phyloP scores from a whole-genome alignment of 345 rosid genomes.

The Kernera saxatilis region DNA sequence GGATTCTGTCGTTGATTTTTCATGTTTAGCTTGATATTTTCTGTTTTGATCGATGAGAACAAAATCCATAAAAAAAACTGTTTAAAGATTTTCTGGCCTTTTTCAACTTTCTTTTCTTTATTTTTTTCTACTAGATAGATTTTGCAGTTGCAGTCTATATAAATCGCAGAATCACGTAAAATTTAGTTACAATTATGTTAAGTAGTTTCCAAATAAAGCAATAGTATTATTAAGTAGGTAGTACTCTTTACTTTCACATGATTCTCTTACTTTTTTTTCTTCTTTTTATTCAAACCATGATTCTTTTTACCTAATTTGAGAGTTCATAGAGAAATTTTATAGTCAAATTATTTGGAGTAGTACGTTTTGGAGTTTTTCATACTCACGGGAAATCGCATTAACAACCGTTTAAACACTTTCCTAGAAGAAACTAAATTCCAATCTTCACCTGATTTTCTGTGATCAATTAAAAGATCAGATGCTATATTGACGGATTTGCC shows the following conservation, averaged over 20 bases:
- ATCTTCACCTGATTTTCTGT: slow-evolving; percentile 14
- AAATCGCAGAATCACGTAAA: slow-evolving; percentile 1
- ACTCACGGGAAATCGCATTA: neutral
- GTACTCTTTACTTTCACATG: neutral
- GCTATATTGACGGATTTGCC: neutral
- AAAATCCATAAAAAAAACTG: neutral
- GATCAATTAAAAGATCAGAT: neutral
- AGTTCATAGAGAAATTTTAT: neutral
- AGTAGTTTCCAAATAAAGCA: neutral
- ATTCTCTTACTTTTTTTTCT: too few species aligned
- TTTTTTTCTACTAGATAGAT: neutral
- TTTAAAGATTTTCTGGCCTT: neutral
- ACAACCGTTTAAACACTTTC: slow-evolving; percentile 1
- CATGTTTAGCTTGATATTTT: neutral
- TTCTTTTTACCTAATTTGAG: neutral
- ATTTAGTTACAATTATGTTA: neutral
- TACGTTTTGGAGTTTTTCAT: neutral
- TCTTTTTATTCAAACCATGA: too few species aligned
- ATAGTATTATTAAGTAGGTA: neutral
- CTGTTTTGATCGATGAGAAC: neutral
- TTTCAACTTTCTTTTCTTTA: neutral
- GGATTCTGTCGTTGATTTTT: neutral
- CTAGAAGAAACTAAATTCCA: slow-evolving; percentile 1
- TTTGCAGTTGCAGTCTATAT: neutral
- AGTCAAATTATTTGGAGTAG: neutral